phyloP scores from a whole-genome alignment of 306 rosid species.

The Alnus rubra region DNA sequence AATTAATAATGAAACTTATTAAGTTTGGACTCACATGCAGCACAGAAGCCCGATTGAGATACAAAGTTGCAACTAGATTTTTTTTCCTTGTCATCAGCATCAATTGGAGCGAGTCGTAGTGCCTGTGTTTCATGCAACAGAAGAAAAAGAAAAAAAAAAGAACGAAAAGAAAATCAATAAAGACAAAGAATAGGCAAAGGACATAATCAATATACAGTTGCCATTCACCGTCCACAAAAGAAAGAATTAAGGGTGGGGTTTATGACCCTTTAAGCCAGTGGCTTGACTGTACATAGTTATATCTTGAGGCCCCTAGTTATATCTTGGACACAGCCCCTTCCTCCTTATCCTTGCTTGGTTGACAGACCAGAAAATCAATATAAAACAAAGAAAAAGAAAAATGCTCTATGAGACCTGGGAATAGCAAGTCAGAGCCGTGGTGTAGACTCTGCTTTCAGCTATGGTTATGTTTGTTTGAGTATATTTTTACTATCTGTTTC shows the following conservation, averaged over 20 bases:
- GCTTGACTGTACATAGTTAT: not conserved
- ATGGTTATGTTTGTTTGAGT: too few species aligned
- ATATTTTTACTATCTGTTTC: too few species aligned
- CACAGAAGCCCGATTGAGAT: slow-evolving; percentile 76
- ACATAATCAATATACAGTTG: not conserved
- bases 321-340: not conserved
- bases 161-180: slow-evolving; percentile 4
- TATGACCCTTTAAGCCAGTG: not conserved
- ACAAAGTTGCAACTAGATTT: slow-evolving; percentile 66
- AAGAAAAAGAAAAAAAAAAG: not conserved
- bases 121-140: slow-evolving; percentile 53
- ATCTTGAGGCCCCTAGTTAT: too few species aligned
- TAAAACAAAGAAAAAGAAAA: not conserved
- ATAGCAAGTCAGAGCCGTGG: slow-evolving; percentile 56
- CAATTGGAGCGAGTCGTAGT: slow-evolving; percentile 65
- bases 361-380: not conserved
- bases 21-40: slow-evolving; percentile 57
- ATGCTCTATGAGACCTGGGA: slow-evolving; percentile 49
- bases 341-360: not conserved
- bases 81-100: slow-evolving; percentile 46
- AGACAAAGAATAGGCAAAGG: too few species aligned
- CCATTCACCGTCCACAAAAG: not conserved
- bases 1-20: not conserved
- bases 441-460: too few species aligned
- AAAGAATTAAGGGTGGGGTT: too few species aligned